A percentile compares a stretch with the other conserved stretches of the same genome.
Evolutionary conservation across 305 asterid species (phyloP).

Genomic region (Fraxinus latifolia): DNA sequence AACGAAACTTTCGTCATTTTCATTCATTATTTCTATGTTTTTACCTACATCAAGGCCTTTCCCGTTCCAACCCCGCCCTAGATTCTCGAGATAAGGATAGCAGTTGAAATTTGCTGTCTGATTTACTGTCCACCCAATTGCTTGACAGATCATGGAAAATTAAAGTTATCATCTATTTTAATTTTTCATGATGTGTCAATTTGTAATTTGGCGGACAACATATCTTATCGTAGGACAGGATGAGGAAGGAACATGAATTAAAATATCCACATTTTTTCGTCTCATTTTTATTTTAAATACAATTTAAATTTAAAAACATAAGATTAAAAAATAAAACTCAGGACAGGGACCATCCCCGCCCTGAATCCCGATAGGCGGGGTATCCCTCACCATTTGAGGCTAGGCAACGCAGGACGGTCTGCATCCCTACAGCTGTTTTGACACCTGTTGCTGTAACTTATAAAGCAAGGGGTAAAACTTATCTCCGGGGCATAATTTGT

Average conservation of each 20-base stretch:
- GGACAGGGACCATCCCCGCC: neutral
- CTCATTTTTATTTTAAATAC: neutral
- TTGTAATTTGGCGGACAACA: neutral
- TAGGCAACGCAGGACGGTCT: neutral
- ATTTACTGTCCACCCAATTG: neutral
- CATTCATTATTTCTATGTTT: neutral
- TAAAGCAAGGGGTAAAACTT: neutral
- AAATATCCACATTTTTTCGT: neutral
- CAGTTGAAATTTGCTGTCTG: neutral
- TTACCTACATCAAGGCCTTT: neutral
- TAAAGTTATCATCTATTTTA: too few relatives aligned
- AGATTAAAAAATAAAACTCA: neutral
- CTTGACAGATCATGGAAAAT: neutral
- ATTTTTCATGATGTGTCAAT: neutral
- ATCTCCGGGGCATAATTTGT: neutral
- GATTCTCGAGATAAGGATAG: neutral
- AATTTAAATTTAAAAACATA: neutral
- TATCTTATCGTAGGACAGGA: neutral
- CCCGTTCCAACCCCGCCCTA: neutral
- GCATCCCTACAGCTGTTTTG: neutral
- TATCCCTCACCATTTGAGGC: neutral
- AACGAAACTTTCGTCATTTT: neutral
- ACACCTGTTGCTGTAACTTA: neutral
- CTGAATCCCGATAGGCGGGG: neutral
- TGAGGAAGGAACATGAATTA: neutral